Evolutionary conservation across 192 early-diverging fungal genomes (phyloP).

Genomic region (Podila horticola): DNA sequence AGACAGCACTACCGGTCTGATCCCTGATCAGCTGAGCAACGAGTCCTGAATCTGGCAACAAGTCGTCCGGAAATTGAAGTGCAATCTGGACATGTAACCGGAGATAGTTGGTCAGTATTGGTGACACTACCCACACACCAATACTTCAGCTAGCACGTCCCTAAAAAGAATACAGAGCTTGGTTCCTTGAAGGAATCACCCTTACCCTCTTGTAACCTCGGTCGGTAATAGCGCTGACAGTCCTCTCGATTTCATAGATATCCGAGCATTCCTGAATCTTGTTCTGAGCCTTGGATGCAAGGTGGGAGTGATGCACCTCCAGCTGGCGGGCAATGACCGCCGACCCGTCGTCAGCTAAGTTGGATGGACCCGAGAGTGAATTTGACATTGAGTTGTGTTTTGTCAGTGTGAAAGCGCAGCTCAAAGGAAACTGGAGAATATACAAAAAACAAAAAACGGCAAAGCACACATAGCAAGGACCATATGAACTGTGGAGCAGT

Average conservation of each 20-base stretch:
- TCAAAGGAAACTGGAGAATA: background rate
- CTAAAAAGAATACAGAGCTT: background rate
- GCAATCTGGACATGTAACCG: conserved; percentile 57
- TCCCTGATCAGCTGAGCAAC: conserved; percentile 67
- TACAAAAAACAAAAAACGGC: background rate
- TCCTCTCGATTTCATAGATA: conserved; percentile 75
- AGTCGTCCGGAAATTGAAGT: conserved; percentile 95
- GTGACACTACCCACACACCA: no score
- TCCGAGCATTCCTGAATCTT: conserved; percentile 49
- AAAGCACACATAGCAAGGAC: background rate
- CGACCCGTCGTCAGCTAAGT: conserved; percentile 76
- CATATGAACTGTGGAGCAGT: background rate
- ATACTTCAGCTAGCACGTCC: no score
- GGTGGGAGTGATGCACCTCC: conserved; percentile 40
- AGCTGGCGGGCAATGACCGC: conserved; percentile 67
- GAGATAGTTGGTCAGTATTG: no score
- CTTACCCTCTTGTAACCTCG: conserved; percentile 57
- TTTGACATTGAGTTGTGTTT: conserved; percentile 19
- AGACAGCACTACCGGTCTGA: conserved; percentile 63
- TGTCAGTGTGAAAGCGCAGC: background rate
- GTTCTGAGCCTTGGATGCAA: conserved; percentile 29
- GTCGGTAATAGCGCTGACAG: conserved; percentile 58
- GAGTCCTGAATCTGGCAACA: conserved; percentile 74
- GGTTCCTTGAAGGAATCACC: background rate
- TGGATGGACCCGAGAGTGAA: conserved; percentile 63